Conservation (phyloP, 306 rosid genomes). For the Abrus precatorius region DNA sequence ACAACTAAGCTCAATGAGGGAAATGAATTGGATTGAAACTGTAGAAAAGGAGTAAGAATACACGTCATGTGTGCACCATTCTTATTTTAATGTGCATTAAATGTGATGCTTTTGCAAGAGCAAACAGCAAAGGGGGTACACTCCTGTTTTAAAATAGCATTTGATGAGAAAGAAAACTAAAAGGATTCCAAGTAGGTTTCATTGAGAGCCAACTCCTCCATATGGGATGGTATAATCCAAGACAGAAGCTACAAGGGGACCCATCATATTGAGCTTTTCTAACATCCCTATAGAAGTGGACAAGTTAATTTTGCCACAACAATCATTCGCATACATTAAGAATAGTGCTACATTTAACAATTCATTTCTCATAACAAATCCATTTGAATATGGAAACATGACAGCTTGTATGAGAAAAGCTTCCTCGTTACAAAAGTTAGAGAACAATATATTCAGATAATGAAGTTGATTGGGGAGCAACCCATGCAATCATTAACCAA, state of each 20-base stretch:
- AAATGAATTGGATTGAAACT: constrained; percentile 2
- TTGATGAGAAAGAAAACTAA: constrained; percentile 1
- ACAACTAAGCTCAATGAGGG: no score
- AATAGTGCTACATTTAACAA: constrained; percentile 41
- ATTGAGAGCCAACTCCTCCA: constrained; percentile 26
- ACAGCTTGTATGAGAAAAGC: constrained; percentile 43
- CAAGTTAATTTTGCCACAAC: constrained; percentile 27
- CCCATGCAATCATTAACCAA: constrained; percentile 37
- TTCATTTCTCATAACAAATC: constrained; percentile 36
- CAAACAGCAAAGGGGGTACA: constrained; percentile 21
- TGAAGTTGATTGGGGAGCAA: constrained; percentile 43
- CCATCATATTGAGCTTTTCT: constrained; percentile 30
- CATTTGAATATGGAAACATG: constrained; percentile 42
- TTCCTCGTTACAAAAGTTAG: constrained; percentile 40
- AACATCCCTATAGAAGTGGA: constrained; percentile 29
- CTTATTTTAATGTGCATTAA: background rate
- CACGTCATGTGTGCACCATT: background rate
- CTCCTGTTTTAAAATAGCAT: background rate
- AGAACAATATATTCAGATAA: background rate
- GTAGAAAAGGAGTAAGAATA: constrained; percentile 3
- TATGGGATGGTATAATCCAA: constrained; percentile 39
- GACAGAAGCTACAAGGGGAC: constrained; percentile 41
- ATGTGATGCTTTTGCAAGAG: constrained; percentile 25
- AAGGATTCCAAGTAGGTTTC: constrained; percentile 4
- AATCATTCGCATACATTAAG: constrained; percentile 28